Base-by-base conservation (phyloP, 352 stramenopile genomes). In the Globisporangium lucens region DNA sequence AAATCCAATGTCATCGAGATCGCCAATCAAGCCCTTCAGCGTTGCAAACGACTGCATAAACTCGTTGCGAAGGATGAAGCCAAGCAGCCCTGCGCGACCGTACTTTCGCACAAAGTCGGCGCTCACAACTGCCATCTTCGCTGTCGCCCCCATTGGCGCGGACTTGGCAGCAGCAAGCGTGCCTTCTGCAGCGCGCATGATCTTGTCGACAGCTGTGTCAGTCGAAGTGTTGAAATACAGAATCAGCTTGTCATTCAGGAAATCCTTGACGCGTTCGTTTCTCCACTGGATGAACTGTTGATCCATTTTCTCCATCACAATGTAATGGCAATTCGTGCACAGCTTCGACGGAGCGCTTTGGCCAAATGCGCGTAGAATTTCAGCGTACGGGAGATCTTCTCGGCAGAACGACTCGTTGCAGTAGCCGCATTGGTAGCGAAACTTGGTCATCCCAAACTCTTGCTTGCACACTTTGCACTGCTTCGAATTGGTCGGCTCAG, bases 41-140 rank as follows among this genome's bases (percentile, higher is more conserved):
- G 87, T 96, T n/a, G 85, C 73, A 63, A 94, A 94, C 0, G 88
- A 94, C 56, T 96, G 86, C 85, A 96, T 93, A 43, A 96, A 94
- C 56, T 96, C 86, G 65, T 96, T 94, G 8, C 87, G 85, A 8
- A 96, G 66, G 24, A 96, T 91, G 65, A 96, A 93, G 0, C 88
- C 88, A 47, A 94, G 66, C 24, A 96, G 72, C 2, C 88, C 88
- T 15, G 86, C 85, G 22, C 83, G 78, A 8, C 88, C 88, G 36
- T 96, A 94, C 63, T 94, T 96, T 15, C 85, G 82, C 56, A 96
- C 75, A 67, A 94, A 94, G 61, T 94, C 86, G 0, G 86, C 88
- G 61, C 88, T 94, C 36, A 94, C 86, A 10, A 96, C 88, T 1
- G 87, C 88, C 74, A 92, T 90, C 66, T 93, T 94, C 0, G 86